Evolutionary conservation across 1,284 basidiomycete genomes (phyloP).

Genomic region (Fistulina hepatica): DNA sequence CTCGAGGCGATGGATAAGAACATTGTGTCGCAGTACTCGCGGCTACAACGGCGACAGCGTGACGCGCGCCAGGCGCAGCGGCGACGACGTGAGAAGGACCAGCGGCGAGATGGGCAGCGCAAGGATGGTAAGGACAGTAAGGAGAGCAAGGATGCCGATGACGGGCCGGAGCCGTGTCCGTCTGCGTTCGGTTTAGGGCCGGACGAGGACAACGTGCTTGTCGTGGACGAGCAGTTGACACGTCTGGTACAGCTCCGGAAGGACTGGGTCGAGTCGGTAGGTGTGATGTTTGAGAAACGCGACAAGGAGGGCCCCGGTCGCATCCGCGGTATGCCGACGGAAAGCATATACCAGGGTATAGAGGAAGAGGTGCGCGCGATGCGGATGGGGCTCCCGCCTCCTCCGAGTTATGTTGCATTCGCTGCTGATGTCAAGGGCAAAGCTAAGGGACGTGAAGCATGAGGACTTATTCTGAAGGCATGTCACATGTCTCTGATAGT

Average conservation of each 20-base stretch:
- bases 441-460: no score
- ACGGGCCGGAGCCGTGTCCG: conserved; percentile 39
- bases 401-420: no score
- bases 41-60: conserved; percentile 64
- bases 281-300: conserved; percentile 55
- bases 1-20: conserved; percentile 78
- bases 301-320: conserved; percentile 52
- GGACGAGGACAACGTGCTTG: conserved; percentile 53
- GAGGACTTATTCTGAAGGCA: no score
- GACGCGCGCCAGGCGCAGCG: conserved; percentile 24
- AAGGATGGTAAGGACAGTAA: conserved; percentile 9
- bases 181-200: conserved; percentile 57
- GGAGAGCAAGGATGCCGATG: conserved; percentile 20
- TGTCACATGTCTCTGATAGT: no score
- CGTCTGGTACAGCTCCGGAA: conserved; percentile 59
- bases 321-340: conserved; percentile 62
- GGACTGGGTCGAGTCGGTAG: conserved; percentile 64
- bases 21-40: conserved; percentile 57
- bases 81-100: neutral
- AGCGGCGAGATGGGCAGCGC: neutral
- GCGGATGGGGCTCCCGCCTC: no score
- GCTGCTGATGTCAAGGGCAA: no score
- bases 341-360: conserved; percentile 65
- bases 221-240: conserved; percentile 62
- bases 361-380: conserved; percentile 65